phyloP scores from a whole-genome alignment of 2,329 filamentous ascomycete species.

The Verticillium nubilum region DNA sequence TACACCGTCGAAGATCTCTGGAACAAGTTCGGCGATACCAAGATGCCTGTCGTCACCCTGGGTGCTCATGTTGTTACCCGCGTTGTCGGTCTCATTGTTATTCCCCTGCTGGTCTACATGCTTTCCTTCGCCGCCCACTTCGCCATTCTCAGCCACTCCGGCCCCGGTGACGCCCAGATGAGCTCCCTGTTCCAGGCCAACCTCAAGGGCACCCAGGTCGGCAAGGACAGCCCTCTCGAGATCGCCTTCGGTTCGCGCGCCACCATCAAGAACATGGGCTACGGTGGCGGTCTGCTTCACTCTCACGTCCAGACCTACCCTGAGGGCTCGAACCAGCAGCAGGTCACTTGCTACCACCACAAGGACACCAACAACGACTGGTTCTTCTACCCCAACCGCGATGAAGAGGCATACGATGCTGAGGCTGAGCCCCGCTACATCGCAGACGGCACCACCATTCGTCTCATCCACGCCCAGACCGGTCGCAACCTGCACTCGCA shows the following conservation, averaged over 20 bases:
- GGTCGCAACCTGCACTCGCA: conserved; percentile 97
- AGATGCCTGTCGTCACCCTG: conserved; percentile 73
- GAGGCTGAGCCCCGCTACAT: conserved; percentile 71
- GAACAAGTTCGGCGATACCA: conserved; percentile 94
- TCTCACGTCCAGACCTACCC: conserved; percentile 96
- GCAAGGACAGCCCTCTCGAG: conserved; percentile 89
- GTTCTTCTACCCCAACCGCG: conserved; percentile 95
- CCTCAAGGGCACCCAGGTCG: conserved; percentile 85
- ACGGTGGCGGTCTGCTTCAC: conserved; percentile 91
- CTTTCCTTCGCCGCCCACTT: conserved; percentile 96
- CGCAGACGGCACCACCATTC: conserved; percentile 70
- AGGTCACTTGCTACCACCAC: conserved; percentile 98
- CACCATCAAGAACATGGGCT: conserved; percentile 99
- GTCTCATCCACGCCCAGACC: conserved; percentile 89
- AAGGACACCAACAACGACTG: conserved; percentile 99
- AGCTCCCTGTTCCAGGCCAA: conserved; percentile 99
- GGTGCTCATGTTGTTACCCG: conserved; percentile 75
- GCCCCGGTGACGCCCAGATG: conserved; percentile 99
- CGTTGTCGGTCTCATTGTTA: conserved; percentile 78
- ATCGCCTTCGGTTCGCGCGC: conserved; percentile 82
- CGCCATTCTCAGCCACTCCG: conserved; percentile 84
- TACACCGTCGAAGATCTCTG: conserved; percentile 97
- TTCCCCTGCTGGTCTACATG: conserved; percentile 89
- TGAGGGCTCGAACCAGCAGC: conserved; percentile 88
- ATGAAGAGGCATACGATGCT: conserved; percentile 65